Evolutionary conservation across 371 early-diverging fungal species (phyloP), one percentile per base, ranked within the genome.

Genomic region (Massospora cicadina): DNA sequence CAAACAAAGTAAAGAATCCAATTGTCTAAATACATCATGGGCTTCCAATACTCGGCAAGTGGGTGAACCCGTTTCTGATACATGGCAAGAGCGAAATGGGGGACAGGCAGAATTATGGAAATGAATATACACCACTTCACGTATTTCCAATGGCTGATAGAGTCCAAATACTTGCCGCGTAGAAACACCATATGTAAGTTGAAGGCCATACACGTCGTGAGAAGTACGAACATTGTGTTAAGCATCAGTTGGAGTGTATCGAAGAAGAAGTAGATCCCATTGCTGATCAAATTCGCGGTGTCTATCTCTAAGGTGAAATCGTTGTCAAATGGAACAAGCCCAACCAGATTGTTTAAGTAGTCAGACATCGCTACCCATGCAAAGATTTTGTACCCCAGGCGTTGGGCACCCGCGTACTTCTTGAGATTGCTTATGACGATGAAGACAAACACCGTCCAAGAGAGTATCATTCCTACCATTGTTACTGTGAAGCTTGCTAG

Each of bases 171-270:
- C 25, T 25, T 57, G 28, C 21, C 23, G 25, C 28, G 23, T 57
- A 57, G 57, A 57, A 57, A 57, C 7, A 57, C 57, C 25, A 57
- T 27, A 21, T 57, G 57, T 2, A 57, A 26, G 21, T 57, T 57
- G 57, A 57, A 57, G 2, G 57, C 57, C 28, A 57, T n/a, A 26
- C 57, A 57, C 28, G 26, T 12, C 25, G 57, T 57, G 10, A 57
- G 28, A 12, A 57, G 3, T 10, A 57, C 57, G 26, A 57, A 57
- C 7, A 10, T 10, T 12, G 23, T 10, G 28, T 57, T 57, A 26
- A 27, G 26, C 23, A 21, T 57, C 25, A 21, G 10, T 57, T 57
- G 25, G 23, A 57, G 28, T 26, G 26, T 25, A 25, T 27, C 25
- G 28, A 25, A 57, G 57, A 27, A 25, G 10, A 10, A 10, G 5